Conservation (phyloP, 306 rosid species). For the Rosa rugosa region DNA sequence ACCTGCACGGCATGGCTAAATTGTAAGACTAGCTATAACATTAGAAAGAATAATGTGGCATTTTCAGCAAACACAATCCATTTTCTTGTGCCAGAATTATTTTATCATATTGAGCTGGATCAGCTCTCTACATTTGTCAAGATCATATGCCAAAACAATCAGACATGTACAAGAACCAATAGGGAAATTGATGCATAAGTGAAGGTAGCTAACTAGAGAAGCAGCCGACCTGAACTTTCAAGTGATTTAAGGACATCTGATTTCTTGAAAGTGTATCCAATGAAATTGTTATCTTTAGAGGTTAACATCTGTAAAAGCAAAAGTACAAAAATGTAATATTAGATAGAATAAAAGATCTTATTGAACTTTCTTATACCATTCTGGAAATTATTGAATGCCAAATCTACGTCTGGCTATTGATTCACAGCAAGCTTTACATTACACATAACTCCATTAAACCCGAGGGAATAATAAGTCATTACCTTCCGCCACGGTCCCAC, state of each 20-base stretch:
- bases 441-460: not conserved
- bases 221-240: constrained; percentile 70
- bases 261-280: constrained; percentile 88
- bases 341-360: not conserved
- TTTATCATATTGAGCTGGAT: not conserved
- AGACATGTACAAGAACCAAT: not conserved
- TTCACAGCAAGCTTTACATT: not conserved
- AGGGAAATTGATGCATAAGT: not conserved
- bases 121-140: not conserved
- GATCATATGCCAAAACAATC: not conserved
- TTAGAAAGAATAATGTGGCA: constrained; percentile 2
- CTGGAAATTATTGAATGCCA: not conserved
- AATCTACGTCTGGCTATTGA: not conserved
- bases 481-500: constrained; percentile 99
- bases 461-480: constrained; percentile 12
- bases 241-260: constrained; percentile 81
- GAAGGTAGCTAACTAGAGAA: constrained; percentile 16
- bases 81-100: not conserved
- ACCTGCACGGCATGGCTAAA: constrained; percentile 43
- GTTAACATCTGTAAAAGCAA: constrained; percentile 80
- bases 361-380: not conserved
- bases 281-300: constrained; percentile 93
- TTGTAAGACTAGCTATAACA: not conserved
- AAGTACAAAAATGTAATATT: not conserved
- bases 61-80: not conserved